Evolutionary conservation across 768 basidiomycete species (phyloP), one percentile per base, ranked within the genome.

Genomic region (Lactarius indigo): DNA sequence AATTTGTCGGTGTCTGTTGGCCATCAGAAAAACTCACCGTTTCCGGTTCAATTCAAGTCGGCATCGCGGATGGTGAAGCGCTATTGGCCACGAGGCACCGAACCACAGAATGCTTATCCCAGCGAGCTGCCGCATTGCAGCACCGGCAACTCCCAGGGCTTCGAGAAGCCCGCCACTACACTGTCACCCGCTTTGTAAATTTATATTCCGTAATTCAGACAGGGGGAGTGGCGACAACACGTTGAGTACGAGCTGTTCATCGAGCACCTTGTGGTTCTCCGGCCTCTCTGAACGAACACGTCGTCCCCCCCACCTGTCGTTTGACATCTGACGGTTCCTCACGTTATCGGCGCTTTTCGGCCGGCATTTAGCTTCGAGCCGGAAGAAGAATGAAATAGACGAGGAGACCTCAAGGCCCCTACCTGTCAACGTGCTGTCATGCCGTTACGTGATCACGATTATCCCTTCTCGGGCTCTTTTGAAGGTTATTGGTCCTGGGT

Each of bases 91-190:
- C 64, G 64, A 56, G 64, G 64, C 33, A 61, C 54, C 20, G n/a
- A 26, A 57, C 3, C 54, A 37, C 59, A 61, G 60, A 9, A 31
- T n/a, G 54, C 55, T 52, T 31, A 41, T 57, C 61, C 35, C 23
- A 63, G 56, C 55, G 28, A 62, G 35, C 35, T 63, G 37, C 47
- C 8, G 23, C 56, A 28, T 61, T 65, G n/a, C 26, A 47, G 65
- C 50, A 39, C 26, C 26, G 50, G 13, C 50, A 52, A 52, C 6
- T 20, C 37, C 44, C 15, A 59, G 39, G 50, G 47, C 47, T 50
- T 26, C 47, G 12, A 13, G n/a, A n/a, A n/a, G n/a, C n/a, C 23
- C 23, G 50, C 23, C 15, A 26, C n/a, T 23, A 5, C 47, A 13
- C 13, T 10, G 23, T 4, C n/a, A 9, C 50, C 50, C 47, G 9